Evolutionary conservation across 345 rosid species (phyloP).

Genomic region (Gossypium stocksii): DNA sequence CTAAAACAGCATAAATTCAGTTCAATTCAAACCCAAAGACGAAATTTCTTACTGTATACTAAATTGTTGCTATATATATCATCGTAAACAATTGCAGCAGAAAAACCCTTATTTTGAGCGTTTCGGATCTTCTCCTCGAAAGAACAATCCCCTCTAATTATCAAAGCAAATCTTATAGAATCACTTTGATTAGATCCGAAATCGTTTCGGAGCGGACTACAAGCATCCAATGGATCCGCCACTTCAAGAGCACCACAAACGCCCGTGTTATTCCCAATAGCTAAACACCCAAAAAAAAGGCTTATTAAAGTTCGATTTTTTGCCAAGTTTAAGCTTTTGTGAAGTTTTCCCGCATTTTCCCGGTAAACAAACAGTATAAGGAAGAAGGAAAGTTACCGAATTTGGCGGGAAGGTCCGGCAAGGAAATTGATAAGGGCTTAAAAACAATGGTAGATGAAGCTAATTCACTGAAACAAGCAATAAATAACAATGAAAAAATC

Average conservation of each 20-base stretch:
- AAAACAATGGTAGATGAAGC: slow-evolving; percentile 45
- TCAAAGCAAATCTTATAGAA: slow-evolving; percentile 38
- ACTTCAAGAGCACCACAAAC: slow-evolving; percentile 60
- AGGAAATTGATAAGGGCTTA: slow-evolving; percentile 45
- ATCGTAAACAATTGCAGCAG: slow-evolving; percentile 56
- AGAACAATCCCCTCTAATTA: slow-evolving; percentile 56
- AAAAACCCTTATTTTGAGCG: slow-evolving; percentile 50
- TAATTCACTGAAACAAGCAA: slow-evolving; percentile 22
- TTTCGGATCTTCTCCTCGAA: slow-evolving; percentile 59
- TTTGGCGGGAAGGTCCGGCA: slow-evolving; percentile 73
- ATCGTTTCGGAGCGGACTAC: slow-evolving; percentile 37
- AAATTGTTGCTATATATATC: slow-evolving; percentile 43
- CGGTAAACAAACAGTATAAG: slow-evolving; percentile 15
- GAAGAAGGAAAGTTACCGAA: slow-evolving; percentile 38
- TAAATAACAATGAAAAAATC: slow-evolving; percentile 12
- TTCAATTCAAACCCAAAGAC: background rate
- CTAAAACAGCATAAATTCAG: background rate
- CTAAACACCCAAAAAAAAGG: slow-evolving; percentile 21
- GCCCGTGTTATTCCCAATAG: slow-evolving; percentile 32
- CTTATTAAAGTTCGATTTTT: background rate
- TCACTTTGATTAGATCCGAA: slow-evolving; percentile 30
- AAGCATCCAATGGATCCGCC: slow-evolving; percentile 58
- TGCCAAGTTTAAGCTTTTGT: background rate
- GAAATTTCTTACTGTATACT: slow-evolving; percentile 49
- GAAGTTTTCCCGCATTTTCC: slow-evolving; percentile 9